A percentile compares a stretch with the other conserved stretches of the same genome.
Conservation (phyloP, 495 filamentous ascomycete genomes). For the Penicillium simplicissimum region DNA sequence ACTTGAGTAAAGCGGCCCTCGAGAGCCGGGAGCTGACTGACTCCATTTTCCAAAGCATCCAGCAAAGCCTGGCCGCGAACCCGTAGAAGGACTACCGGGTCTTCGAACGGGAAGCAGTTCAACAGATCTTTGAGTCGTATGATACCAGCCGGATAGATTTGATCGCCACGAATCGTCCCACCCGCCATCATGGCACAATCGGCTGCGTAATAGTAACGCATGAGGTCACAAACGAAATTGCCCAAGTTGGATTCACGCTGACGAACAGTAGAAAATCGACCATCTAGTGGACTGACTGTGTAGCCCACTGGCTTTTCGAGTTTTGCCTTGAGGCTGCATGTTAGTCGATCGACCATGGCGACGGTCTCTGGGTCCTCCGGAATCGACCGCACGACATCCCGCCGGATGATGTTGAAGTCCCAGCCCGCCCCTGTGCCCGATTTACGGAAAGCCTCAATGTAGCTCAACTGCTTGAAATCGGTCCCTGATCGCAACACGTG, state of each 20-base stretch:
- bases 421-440: conserved; percentile 49
- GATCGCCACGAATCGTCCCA: conserved; percentile 87
- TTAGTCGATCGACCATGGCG: conserved; percentile 64
- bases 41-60: conserved; percentile 78
- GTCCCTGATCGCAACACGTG: conserved; percentile 82
- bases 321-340: conserved; percentile 67
- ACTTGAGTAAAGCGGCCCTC: conserved; percentile 79
- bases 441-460: conserved; percentile 71
- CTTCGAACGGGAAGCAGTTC: conserved; percentile 89
- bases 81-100: conserved; percentile 78
- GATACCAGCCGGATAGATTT: conserved; percentile 80
- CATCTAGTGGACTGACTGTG: conserved; percentile 76
- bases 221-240: conserved; percentile 89
- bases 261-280: conserved; percentile 80
- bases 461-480: conserved; percentile 89
- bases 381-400: conserved; percentile 68
- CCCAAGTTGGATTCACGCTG: conserved; percentile 76
- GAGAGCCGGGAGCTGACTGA: conserved; percentile 76
- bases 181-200: conserved; percentile 85
- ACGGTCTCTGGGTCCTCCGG: conserved; percentile 58
- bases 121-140: conserved; percentile 73
- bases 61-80: conserved; percentile 65
- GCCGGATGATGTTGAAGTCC: conserved; percentile 75
- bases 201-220: conserved; percentile 75
- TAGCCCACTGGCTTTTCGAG: conserved; percentile 83